A percentile compares a stretch with the other conserved stretches of the same genome.
Conservation (phyloP, 495 filamentous ascomycete genomes). For the Tuber umbilicatum region DNA sequence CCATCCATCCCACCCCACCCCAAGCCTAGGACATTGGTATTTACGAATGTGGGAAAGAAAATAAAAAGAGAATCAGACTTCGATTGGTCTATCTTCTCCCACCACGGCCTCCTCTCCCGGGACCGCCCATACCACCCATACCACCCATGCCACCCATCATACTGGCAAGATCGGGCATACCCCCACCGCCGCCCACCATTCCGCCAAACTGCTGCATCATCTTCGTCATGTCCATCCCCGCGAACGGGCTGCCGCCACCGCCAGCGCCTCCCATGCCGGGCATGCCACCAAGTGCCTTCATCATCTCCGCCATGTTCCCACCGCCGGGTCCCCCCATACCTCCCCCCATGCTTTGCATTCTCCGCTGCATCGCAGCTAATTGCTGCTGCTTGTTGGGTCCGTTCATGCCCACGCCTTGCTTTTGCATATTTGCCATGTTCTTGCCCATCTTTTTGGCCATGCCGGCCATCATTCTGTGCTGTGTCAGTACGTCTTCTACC, state of each 20-base stretch:
- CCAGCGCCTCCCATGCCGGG: constrained; percentile 48
- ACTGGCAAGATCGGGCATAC: constrained; percentile 35
- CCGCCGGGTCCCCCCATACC: constrained; percentile 54
- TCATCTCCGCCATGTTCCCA: constrained; percentile 74
- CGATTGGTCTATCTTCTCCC: constrained; percentile 22
- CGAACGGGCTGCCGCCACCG: constrained; percentile 47
- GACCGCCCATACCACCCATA: constrained; percentile 45
- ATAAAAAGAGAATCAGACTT: constrained; percentile 7
- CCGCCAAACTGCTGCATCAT: constrained; percentile 81
- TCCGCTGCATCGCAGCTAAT: constrained; percentile 95
- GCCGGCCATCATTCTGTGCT: constrained; percentile 97
- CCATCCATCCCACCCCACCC: background rate
- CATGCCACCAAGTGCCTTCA: constrained; percentile 72
- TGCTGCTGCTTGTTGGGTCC: constrained; percentile 85
- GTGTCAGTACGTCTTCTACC: constrained; percentile 93
- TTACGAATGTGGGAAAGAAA: background rate
- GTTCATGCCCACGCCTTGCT: constrained; percentile 80
- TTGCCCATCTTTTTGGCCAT: constrained; percentile 99
- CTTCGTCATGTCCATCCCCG: constrained; percentile 64
- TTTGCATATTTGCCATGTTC: constrained; percentile 93
- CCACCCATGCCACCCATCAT: constrained; percentile 34
- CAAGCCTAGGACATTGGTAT: background rate
- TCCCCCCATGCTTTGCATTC: constrained; percentile 85
- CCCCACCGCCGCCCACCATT: constrained; percentile 56
- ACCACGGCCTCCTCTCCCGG: constrained; percentile 14